Base-by-base conservation (phyloP, 768 basidiomycete species). In the Candolleomyces aberdarensis region DNA sequence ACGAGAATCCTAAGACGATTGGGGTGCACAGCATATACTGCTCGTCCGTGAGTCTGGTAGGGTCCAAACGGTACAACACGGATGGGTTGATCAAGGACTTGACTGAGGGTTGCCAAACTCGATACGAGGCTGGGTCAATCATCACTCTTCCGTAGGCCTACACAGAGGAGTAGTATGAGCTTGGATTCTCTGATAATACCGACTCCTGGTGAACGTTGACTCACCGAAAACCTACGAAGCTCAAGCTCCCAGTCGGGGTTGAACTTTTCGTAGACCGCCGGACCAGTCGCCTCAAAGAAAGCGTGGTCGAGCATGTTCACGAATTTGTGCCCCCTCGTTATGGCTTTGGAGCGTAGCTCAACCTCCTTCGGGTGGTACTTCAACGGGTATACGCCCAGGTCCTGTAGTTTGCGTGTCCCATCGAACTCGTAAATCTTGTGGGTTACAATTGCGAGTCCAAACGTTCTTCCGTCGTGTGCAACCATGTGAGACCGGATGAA, bases 21-120 rank as follows among this genome's bases (percentile, higher is more conserved):
- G 71, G 70, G 14, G 64, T 67, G 57, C 69, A 71, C 8, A 74
- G 65, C 58, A 66, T 62, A 59, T 65, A 67, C 29, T 72, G 62
- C 20, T 66, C 62, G 5, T 74, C 70, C 11, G 64, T 67, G 5
- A 72, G 47, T n/a, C 39, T 47, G 7, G 63, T 58, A 9, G 19
- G 50, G 15, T 64, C 62, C 8, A 72, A 46, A 15, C 44, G 43
- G 58, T 61, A 51, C 50, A 58, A 52, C 19, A 73, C 66, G 1
- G 22, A 3, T 39, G 57, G 51, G 56, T 71, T 71, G 58, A 51
- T 64, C 2, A 53, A 41, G 26, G 52, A 60, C 7, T 1, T 8
- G 20, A 36, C 40, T 39, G 69, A 63, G 4, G 67, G 66, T 44
- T 70, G 52, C 58, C 68, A 71, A 19, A 55, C 43, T 4, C 66